These are phyloP conservation scores for Russula sp. DNA, from an alignment of 768 basidiomycete species.

Conservation along the genomic window DNA sequence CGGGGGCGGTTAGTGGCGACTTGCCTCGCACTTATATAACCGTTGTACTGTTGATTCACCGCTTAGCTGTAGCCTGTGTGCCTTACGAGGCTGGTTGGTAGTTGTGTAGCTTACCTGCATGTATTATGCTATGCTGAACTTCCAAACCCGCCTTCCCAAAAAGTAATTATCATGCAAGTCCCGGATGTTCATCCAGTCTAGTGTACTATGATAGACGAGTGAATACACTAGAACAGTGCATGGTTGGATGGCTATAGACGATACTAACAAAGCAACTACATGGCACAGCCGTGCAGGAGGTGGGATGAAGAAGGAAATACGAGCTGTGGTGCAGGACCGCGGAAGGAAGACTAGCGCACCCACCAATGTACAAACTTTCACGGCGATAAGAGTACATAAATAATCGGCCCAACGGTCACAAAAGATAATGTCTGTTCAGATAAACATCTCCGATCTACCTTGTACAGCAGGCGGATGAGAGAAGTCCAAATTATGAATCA, in stretches of 20 bases:
- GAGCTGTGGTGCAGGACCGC: not conserved
- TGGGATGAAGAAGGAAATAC: not conserved
- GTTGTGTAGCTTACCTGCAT: slow-evolving; percentile 4
- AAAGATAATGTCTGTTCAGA: not conserved
- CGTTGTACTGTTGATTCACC: not conserved
- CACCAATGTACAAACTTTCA: not conserved
- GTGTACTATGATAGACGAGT: not conserved
- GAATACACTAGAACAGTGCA: not conserved
- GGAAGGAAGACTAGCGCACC: not conserved
- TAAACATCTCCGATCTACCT: not conserved
- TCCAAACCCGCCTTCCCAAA: not conserved
- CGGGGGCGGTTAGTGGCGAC: not conserved
- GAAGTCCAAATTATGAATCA: not conserved
- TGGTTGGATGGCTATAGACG: not conserved
- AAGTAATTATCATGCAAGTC: not conserved
- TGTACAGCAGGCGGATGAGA: not conserved
- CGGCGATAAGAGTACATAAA: not conserved
- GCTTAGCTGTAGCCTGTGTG: not conserved
- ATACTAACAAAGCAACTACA: slow-evolving; percentile 5
- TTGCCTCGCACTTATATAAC: not conserved
- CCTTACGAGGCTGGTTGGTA: not conserved
- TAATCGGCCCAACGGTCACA: not conserved
- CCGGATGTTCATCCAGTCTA: not conserved
- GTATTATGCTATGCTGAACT: slow-evolving; percentile 8
- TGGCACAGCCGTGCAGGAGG: slow-evolving; percentile 6